Evolutionary conservation across 2,329 filamentous ascomycete species (phyloP).

Genomic region (Ascomycota sp.): DNA sequence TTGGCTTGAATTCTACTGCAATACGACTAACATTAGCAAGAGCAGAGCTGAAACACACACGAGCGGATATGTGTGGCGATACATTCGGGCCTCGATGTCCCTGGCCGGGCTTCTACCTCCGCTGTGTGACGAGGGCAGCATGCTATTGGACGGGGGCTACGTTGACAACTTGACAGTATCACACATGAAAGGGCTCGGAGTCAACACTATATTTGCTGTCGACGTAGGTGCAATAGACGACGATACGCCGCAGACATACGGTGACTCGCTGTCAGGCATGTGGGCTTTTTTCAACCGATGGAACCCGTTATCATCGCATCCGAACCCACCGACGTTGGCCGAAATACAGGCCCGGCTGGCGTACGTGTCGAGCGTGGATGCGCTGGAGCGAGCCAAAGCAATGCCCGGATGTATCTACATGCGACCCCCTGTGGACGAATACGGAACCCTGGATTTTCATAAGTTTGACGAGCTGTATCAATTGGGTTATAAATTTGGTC

Average conservation of each 20-base stretch:
- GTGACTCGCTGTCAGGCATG: conserved; percentile 82
- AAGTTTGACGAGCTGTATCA: conserved; percentile 96
- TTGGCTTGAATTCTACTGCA: conserved; percentile 98
- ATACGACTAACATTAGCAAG: conserved; percentile 96
- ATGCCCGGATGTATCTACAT: conserved; percentile 89
- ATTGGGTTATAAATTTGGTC: conserved; percentile 71
- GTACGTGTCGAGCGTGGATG: conserved; percentile 88
- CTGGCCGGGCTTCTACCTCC: conserved; percentile 82
- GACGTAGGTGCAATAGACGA: conserved; percentile 90
- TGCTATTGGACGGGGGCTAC: conserved; percentile 92
- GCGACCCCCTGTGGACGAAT: conserved; percentile 82
- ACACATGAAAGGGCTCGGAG: conserved; percentile 89
- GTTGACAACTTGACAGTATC: conserved; percentile 92
- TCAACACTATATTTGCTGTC: conserved; percentile 85
- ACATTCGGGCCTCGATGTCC: conserved; percentile 92
- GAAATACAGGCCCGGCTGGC: conserved; percentile 91
- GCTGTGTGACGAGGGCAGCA: conserved; percentile 87
- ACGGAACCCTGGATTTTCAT: conserved; percentile 86
- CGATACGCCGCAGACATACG: conserved; percentile 76
- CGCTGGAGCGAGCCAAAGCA: conserved; percentile 78
- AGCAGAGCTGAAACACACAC: conserved; percentile 84
- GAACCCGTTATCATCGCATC: conserved; percentile 79
- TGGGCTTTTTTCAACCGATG: conserved; percentile 92
- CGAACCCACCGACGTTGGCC: conserved; percentile 83
- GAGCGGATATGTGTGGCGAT: conserved; percentile 92